Percentiles rank a stretch among this genome's conserved stretches.
Conservation (phyloP, 495 filamentous ascomycete species). For the Cryomyces minteri region DNA sequence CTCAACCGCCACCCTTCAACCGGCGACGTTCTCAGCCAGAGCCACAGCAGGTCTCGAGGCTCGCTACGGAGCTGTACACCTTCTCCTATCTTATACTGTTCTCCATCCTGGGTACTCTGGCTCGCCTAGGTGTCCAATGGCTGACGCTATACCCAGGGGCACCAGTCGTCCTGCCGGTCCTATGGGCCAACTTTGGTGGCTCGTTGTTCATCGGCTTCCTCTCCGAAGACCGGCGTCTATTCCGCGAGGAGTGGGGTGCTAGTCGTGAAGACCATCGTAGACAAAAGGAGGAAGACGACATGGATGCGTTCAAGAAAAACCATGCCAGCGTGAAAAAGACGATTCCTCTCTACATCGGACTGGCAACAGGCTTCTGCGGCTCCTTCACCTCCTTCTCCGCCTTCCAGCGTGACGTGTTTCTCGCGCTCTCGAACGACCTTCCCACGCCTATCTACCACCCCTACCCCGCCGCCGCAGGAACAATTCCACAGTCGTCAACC, state of each 20-base stretch:
- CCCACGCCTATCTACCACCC: conserved; percentile 27
- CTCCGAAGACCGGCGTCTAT: conserved; percentile 58
- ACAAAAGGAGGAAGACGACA: conserved; percentile 2
- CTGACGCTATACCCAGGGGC: conserved; percentile 67
- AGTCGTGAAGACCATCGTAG: neutral
- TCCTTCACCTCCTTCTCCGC: conserved; percentile 84
- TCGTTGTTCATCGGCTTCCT: conserved; percentile 75
- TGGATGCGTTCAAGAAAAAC: conserved; percentile 21
- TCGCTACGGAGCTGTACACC: conserved; percentile 57
- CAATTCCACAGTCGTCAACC: conserved; percentile 4
- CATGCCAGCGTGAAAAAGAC: conserved; percentile 49
- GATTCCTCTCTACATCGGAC: conserved; percentile 76
- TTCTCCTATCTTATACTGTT: conserved; percentile 73
- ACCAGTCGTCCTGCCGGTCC: conserved; percentile 49
- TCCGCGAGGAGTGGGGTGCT: conserved; percentile 44
- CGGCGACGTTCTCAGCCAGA: conserved; percentile 2
- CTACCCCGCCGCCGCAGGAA: conserved; percentile 5
- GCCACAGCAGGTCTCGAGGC: conserved; percentile 23
- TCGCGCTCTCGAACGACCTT: conserved; percentile 64
- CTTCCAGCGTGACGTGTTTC: conserved; percentile 70
- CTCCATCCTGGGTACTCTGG: conserved; percentile 70
- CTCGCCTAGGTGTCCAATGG: conserved; percentile 64
- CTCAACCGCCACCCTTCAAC: neutral
- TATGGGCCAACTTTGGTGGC: conserved; percentile 89
- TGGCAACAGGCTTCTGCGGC: conserved; percentile 88